Percentiles rank a stretch among this genome's conserved stretches.
phyloP scores from a whole-genome alignment of 176 grass and related monocot genomes.

The Tillandsia fasciculata region DNA sequence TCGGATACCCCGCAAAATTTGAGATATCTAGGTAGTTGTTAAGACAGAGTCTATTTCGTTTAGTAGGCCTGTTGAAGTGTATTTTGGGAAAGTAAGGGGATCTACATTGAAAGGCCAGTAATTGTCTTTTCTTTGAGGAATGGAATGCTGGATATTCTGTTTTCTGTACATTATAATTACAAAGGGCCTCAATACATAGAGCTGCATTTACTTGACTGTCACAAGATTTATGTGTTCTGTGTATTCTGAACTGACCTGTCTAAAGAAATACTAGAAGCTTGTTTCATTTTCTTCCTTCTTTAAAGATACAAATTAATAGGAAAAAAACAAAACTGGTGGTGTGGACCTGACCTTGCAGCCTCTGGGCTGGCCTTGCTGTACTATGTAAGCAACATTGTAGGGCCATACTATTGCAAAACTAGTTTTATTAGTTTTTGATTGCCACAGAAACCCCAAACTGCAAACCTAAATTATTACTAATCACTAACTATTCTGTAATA shows the following conservation, averaged over 20 bases:
- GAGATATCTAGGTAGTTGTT: slow-evolving; percentile 2
- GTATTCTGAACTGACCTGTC: neutral
- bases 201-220: neutral
- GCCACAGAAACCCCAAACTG: too few species aligned
- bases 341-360: too few species aligned
- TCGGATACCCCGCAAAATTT: slow-evolving; percentile 15
- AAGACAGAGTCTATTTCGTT: neutral
- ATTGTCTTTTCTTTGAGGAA: neutral
- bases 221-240: neutral
- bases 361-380: too few species aligned
- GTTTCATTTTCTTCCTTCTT: neutral
- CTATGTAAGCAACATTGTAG: too few species aligned
- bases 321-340: too few species aligned
- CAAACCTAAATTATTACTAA: too few species aligned
- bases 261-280: neutral
- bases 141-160: neutral
- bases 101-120: neutral
- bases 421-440: too few species aligned
- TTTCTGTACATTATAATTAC: neutral
- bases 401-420: too few species aligned
- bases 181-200: neutral
- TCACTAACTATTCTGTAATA: too few species aligned
- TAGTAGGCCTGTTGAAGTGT: neutral
- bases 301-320: neutral
- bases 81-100: neutral